Base-by-base conservation (phyloP, 495 filamentous ascomycete species). In the Trichoderma virens region DNA sequence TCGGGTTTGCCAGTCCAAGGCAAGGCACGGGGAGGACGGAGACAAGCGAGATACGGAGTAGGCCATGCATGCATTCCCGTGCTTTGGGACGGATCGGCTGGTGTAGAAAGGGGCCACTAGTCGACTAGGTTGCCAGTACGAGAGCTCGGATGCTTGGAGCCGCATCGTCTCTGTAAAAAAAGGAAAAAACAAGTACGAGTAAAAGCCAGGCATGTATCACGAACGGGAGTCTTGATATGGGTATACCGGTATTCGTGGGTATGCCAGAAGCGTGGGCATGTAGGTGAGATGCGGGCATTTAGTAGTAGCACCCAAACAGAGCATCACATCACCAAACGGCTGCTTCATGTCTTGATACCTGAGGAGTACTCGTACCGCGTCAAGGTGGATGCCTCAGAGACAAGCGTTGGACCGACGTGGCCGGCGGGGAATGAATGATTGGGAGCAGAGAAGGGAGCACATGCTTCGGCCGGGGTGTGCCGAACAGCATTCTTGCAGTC, bases 61-160 rank as follows among this genome's bases (percentile, higher is more conserved):
- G 23, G 13, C 51, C 51, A 56, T 56, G 51, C 51, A 56, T 56
- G 51, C 51, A 56, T 56, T 56, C 51, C 51, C 51, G 51, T 56
- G 51, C 51, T 31, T 28, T 56, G 51, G 27, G 51, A 45, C n/a
- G 41, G 41, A 45, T 45, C 41, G 41, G 41, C 41, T 45, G 41
- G 41, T 45, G 13, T 20, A 1, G 41, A 56, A 56, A 56, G 51
- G 51, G 51, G 51, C 51, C 51, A 30, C 51, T 56, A 56, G 43
- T 20, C 20, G n/a, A 47, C 20, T n/a, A 25, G 25, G 16, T 6
- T 8, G 27, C 51, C 51, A 56, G 23, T 47, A n/a, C n/a, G n/a
- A n/a, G n/a, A n/a, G n/a, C n/a, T n/a, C n/a, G n/a, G 18, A 20
- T 47, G 18, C 18, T 47, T 47, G 43, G 43, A 47, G 43, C 43